Conservation (phyloP, 192 early-diverging fungal genomes). For the Diversispora epigaea region DNA sequence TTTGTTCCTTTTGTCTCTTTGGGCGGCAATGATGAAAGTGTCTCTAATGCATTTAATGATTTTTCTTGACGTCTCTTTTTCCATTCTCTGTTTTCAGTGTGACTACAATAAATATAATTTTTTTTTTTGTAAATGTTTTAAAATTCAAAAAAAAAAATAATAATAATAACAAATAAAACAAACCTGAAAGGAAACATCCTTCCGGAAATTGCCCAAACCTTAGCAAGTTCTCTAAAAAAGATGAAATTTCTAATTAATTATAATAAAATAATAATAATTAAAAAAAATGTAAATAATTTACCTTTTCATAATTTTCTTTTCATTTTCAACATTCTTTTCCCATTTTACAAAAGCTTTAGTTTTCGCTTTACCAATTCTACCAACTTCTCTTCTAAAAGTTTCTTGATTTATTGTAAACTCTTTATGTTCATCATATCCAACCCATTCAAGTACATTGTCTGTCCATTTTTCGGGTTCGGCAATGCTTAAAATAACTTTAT, state of each 20-base stretch:
- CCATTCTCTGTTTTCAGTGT: conserved; percentile 30
- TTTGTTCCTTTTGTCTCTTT: not conserved
- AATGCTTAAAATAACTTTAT: conserved; percentile 3
- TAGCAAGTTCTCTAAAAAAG: conserved; percentile 12
- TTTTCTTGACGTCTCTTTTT: conserved; percentile 22
- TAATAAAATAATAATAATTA: no score
- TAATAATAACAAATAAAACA: not conserved
- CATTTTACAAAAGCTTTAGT: conserved; percentile 8
- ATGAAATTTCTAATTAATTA: no score
- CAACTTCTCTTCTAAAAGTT: conserved; percentile 25
- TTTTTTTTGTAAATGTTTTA: not conserved
- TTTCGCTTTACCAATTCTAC: conserved; percentile 24
- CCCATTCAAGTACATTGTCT: conserved; percentile 30
- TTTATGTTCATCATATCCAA: conserved; percentile 1
- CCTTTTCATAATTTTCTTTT: conserved; percentile 10
- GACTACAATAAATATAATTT: not conserved
- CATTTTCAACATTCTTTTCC: not conserved
- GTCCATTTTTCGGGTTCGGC: conserved; percentile 28
- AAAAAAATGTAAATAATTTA: no score
- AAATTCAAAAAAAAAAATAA: not conserved
- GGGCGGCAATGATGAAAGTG: no score
- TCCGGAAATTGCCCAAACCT: conserved; percentile 11
- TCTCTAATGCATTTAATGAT: no score
- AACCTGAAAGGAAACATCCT: conserved; percentile 32
- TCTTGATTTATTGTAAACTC: conserved; percentile 2